phyloP scores from a whole-genome alignment of 805 yeast genomes.

The Hanseniaspora lindneri region DNA sequence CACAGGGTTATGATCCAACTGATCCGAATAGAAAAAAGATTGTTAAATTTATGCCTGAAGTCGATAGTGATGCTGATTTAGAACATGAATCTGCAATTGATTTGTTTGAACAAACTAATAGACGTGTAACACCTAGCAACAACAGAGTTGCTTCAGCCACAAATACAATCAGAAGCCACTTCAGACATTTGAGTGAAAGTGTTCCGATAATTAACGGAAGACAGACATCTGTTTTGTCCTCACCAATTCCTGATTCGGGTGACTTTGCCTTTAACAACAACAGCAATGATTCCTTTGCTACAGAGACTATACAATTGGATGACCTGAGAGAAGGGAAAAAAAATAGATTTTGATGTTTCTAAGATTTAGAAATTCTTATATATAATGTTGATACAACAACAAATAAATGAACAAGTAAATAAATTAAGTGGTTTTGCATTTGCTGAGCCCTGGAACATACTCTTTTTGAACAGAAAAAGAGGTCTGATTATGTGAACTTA shows the following conservation, averaged over 20 bases:
- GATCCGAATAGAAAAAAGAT: conserved; percentile 54
- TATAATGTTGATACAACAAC: not conserved
- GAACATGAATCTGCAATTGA: conserved; percentile 19
- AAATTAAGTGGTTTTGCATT: too few relatives aligned
- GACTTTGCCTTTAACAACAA: not conserved
- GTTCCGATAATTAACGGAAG: conserved; percentile 14
- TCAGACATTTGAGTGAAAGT: conserved; percentile 12
- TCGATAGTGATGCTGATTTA: not conserved
- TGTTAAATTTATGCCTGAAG: conserved; percentile 28
- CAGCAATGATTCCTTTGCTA: not conserved
- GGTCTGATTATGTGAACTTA: too few relatives aligned
- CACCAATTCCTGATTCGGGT: conserved; percentile 1
- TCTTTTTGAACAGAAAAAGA: too few relatives aligned
- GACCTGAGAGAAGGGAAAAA: not conserved
- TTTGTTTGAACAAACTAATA: conserved; percentile 7
- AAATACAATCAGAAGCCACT: conserved; percentile 10
- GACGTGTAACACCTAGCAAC: not conserved
- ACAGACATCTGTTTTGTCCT: conserved; percentile 10
- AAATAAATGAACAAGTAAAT: too few relatives aligned
- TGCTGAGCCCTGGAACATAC: too few relatives aligned
- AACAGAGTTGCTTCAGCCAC: not conserved
- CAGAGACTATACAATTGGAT: not conserved
- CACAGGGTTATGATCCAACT: conserved; percentile 64
- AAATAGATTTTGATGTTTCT: not conserved
- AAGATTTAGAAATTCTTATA: not conserved